These are phyloP conservation scores for Rhizoctonia solani DNA, from an alignment of 1,284 basidiomycete genomes.

Conservation along the genomic window DNA sequence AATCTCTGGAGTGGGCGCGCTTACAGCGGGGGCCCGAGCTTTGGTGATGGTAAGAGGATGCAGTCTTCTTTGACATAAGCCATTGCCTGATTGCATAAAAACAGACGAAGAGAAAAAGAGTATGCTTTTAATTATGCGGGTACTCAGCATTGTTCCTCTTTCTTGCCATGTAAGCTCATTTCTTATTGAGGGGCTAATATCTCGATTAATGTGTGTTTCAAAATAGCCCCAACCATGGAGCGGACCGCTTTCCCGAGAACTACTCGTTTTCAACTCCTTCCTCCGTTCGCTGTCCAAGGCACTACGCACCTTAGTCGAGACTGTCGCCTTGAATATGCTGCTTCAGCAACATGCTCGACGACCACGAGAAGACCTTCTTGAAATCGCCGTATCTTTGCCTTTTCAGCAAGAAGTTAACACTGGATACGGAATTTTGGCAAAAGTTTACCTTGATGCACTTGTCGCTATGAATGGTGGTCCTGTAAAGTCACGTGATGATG, in stretches of 20 bases:
- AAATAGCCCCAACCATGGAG: slow-evolving; percentile 81
- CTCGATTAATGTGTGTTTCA: slow-evolving; percentile 26
- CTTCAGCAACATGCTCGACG: slow-evolving; percentile 85
- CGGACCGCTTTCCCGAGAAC: slow-evolving; percentile 92
- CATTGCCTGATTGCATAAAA: neutral
- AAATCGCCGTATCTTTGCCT: slow-evolving; percentile 86
- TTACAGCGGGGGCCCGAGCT: slow-evolving; percentile 93
- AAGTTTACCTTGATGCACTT: slow-evolving; percentile 92
- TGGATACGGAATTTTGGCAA: slow-evolving; percentile 95
- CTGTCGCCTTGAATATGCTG: slow-evolving; percentile 89
- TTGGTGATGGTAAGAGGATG: slow-evolving; percentile 71
- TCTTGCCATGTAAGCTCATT: slow-evolving; percentile 77
- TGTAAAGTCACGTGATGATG: slow-evolving; percentile 73
- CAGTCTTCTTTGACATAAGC: neutral
- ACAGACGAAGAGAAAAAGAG: slow-evolving; percentile 86
- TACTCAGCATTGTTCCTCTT: slow-evolving; percentile 89
- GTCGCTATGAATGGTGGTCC: slow-evolving; percentile 82
- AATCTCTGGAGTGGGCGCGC: slow-evolving; percentile 86
- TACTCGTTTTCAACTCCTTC: slow-evolving; percentile 98
- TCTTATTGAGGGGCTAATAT: slow-evolving; percentile 29
- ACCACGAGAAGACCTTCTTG: slow-evolving; percentile 87
- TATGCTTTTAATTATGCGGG: slow-evolving; percentile 95
- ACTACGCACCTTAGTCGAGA: slow-evolving; percentile 87
- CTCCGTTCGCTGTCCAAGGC: slow-evolving; percentile 87
- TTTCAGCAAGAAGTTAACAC: slow-evolving; percentile 98